phyloP scores from a whole-genome alignment of 2,329 filamentous ascomycete genomes.

The Gnomoniopsis sp. region DNA sequence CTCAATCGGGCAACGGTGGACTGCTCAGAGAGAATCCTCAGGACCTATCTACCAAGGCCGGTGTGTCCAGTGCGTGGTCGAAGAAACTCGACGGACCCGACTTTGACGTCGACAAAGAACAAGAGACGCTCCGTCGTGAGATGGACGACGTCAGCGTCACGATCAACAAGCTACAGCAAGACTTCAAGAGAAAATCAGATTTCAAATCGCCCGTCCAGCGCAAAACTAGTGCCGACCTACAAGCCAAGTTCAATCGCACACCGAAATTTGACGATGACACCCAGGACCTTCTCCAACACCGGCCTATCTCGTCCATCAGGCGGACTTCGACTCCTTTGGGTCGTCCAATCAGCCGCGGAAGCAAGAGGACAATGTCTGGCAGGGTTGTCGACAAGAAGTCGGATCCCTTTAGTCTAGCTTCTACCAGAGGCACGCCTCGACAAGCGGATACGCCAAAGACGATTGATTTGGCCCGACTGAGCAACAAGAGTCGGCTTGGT shows the following conservation, averaged over 20 bases:
- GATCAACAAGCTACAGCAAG: slow-evolving; percentile 17
- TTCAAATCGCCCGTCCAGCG: neutral
- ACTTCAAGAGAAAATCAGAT: slow-evolving; percentile 15
- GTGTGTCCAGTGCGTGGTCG: slow-evolving; percentile 21
- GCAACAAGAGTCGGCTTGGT: slow-evolving; percentile 16
- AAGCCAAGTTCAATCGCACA: neutral
- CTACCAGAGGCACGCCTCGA: neutral
- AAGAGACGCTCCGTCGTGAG: slow-evolving; percentile 17
- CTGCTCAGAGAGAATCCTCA: slow-evolving; percentile 25
- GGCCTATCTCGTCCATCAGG: neutral
- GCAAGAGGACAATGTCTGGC: slow-evolving; percentile 10
- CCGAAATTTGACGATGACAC: slow-evolving; percentile 4
- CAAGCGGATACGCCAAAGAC: neutral
- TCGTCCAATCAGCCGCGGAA: slow-evolving; percentile 7
- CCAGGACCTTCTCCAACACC: slow-evolving; percentile 12
- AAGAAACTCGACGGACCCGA: slow-evolving; percentile 28
- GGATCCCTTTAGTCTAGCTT: neutral
- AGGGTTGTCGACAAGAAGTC: neutral
- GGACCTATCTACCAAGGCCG: slow-evolving; percentile 20
- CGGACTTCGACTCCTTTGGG: neutral
- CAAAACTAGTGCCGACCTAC: slow-evolving; percentile 1
- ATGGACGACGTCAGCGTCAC: slow-evolving; percentile 14
- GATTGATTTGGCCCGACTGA: neutral
- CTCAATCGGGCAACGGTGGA: slow-evolving; percentile 32
- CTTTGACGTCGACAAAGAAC: slow-evolving; percentile 24